Evolutionary conservation across 2,329 filamentous ascomycete species (phyloP).

Genomic region (Cryphonectria carpinicola): DNA sequence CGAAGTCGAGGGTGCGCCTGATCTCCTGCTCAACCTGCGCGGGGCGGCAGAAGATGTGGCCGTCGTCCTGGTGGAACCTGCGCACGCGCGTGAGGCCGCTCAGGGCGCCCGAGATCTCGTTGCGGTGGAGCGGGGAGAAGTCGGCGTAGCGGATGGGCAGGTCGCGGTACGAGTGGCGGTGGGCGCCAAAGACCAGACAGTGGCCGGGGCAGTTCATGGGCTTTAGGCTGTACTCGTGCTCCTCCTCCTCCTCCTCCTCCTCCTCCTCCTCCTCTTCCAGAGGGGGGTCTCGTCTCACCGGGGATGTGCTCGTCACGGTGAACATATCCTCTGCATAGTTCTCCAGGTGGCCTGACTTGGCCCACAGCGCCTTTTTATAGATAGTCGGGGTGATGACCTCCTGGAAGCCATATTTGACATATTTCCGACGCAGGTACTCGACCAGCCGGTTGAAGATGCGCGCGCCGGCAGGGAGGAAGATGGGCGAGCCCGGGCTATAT

Average conservation of each 20-base stretch:
- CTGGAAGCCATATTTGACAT: constrained; percentile 81
- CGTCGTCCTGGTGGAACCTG: constrained; percentile 88
- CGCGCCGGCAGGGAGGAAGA: constrained; percentile 81
- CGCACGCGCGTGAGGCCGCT: constrained; percentile 83
- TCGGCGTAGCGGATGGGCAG: constrained; percentile 84
- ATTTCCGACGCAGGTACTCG: constrained; percentile 81
- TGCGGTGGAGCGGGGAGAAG: constrained; percentile 84
- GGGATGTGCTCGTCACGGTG: constrained; percentile 66
- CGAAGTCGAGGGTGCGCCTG: constrained; percentile 72
- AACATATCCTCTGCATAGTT: constrained; percentile 96
- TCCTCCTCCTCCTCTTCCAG: constrained; percentile 30
- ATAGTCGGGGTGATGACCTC: constrained; percentile 90
- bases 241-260: constrained; percentile 48
- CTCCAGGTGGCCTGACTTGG: constrained; percentile 82
- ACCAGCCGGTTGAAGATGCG: constrained; percentile 84
- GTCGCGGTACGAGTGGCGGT: constrained; percentile 75
- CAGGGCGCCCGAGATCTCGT: constrained; percentile 81
- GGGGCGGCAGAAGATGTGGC: constrained; percentile 86
- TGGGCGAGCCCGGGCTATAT: constrained; percentile 83
- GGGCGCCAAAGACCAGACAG: constrained; percentile 79
- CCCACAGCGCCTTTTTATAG: constrained; percentile 87
- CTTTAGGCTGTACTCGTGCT: constrained; percentile 80
- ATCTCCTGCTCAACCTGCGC: constrained; percentile 78
- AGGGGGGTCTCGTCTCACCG: constrained; percentile 38
- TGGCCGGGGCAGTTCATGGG: constrained; percentile 95